phyloP scores from a whole-genome alignment of 768 basidiomycete genomes.

The Tulasnella sp. region DNA sequence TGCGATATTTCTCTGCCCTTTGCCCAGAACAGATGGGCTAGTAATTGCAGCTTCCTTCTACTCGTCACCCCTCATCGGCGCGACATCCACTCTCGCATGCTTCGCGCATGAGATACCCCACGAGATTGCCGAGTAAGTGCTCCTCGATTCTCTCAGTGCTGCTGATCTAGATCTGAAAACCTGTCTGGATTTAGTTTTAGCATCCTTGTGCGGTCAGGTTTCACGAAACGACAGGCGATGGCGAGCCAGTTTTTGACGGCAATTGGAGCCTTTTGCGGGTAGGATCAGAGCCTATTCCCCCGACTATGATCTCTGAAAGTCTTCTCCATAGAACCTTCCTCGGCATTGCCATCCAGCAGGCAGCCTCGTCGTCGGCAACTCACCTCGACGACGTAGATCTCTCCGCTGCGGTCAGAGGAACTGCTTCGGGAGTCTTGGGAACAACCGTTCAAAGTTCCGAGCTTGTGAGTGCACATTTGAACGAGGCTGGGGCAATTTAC shows the following conservation, averaged over 20 bases:
- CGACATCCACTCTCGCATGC: slow-evolving; percentile 89
- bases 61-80: slow-evolving; percentile 86
- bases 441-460: slow-evolving; percentile 72
- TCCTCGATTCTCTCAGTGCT: slow-evolving; percentile 41
- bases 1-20: background rate
- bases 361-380: slow-evolving; percentile 38
- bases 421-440: slow-evolving; percentile 67
- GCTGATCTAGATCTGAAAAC: background rate
- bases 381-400: slow-evolving; percentile 44
- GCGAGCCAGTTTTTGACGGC: slow-evolving; percentile 87
- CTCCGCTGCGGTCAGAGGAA: slow-evolving; percentile 65
- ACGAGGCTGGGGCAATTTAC: slow-evolving; percentile 12
- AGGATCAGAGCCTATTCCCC: slow-evolving; percentile 27
- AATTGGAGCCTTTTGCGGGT: slow-evolving; percentile 60
- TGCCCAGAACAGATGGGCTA: slow-evolving; percentile 74
- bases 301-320: background rate
- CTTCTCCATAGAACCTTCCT: slow-evolving; percentile 51
- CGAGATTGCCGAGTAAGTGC: slow-evolving; percentile 96
- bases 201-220: slow-evolving; percentile 51
- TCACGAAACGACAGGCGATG: slow-evolving; percentile 87
- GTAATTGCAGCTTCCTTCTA: slow-evolving; percentile 98
- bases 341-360: slow-evolving; percentile 74
- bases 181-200: background rate
- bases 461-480: slow-evolving; percentile 45
- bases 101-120: slow-evolving; percentile 94